Evolutionary conservation across 169 alveolate genomes (phyloP).

Genomic region (Plasmodium relictum): DNA sequence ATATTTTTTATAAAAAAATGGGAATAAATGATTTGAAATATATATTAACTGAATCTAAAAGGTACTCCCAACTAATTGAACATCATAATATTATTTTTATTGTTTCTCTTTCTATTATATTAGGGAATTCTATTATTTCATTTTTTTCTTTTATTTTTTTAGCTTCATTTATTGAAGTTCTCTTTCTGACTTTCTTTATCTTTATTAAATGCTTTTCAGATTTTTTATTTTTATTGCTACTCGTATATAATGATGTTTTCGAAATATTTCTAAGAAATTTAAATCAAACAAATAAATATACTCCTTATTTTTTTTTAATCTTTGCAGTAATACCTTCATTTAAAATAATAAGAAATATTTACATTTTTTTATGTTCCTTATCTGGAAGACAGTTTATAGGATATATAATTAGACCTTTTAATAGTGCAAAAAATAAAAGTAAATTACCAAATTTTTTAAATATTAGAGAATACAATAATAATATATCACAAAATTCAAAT

Average conservation of each 20-base stretch:
- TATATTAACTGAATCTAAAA: slow-evolving; percentile 23
- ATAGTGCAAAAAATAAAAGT: slow-evolving; percentile 19
- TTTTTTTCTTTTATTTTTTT: slow-evolving; percentile 47
- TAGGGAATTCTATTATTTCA: slow-evolving; percentile 57
- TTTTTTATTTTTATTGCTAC: slow-evolving; percentile 41
- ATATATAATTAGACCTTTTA: slow-evolving; percentile 57
- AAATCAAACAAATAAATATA: slow-evolving; percentile 35
- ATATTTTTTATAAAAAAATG: slow-evolving; percentile 39
- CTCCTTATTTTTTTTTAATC: slow-evolving; percentile 36
- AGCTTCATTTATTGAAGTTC: slow-evolving; percentile 31
- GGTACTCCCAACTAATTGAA: slow-evolving; percentile 40
- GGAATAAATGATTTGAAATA: slow-evolving; percentile 18
- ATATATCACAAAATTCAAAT: slow-evolving; percentile 4
- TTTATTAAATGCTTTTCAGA: slow-evolving; percentile 52
- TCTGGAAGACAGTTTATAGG: slow-evolving; percentile 71
- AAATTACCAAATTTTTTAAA: slow-evolving; percentile 46
- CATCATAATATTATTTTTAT: slow-evolving; percentile 44
- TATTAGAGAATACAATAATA: slow-evolving; percentile 19
- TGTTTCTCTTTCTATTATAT: slow-evolving; percentile 42
- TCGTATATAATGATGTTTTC: slow-evolving; percentile 38
- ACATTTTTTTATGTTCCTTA: slow-evolving; percentile 45
- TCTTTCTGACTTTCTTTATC: slow-evolving; percentile 32
- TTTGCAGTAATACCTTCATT: slow-evolving; percentile 66
- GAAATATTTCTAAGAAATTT: slow-evolving; percentile 48
- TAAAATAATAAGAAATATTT: slow-evolving; percentile 52